Conservation (phyloP, 352 stramenopile genomes). For the Pythium aristosporum region DNA sequence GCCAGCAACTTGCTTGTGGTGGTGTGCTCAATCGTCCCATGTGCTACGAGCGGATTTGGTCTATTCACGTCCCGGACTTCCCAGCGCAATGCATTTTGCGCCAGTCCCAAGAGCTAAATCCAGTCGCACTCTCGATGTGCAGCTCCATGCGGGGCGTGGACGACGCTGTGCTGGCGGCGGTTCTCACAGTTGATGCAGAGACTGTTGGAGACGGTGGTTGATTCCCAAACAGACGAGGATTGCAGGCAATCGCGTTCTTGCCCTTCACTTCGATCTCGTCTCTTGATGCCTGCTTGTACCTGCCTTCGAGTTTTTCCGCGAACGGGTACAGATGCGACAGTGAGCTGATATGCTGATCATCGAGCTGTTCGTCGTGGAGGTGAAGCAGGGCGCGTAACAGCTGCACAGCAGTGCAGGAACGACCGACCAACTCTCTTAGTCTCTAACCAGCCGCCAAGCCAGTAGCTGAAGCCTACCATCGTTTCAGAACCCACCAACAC, state of each 20-base stretch:
- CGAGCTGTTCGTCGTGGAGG: not conserved
- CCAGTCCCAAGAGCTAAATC: not conserved
- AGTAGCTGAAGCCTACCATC: too few species aligned
- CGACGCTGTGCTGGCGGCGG: not conserved
- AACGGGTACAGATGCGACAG: not conserved
- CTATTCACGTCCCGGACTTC: not conserved
- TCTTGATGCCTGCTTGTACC: not conserved
- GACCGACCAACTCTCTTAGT: too few species aligned
- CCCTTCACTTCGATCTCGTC: not conserved
- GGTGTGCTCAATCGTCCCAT: not conserved
- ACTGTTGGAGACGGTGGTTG: not conserved
- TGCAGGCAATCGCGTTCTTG: not conserved
- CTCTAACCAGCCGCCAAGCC: too few species aligned
- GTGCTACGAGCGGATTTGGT: not conserved
- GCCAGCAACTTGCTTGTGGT: not conserved
- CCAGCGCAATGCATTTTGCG: not conserved
- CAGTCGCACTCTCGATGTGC: not conserved
- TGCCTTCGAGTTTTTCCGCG: not conserved
- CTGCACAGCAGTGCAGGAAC: too few species aligned
- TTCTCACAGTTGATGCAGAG: not conserved
- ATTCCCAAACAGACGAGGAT: not conserved
- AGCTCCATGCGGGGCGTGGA: not conserved
- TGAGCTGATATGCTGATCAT: not conserved
- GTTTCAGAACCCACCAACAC: too few species aligned
- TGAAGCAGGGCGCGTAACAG: not conserved